Conservation (phyloP, 768 basidiomycete species). For the Pleurotus djamor region DNA sequence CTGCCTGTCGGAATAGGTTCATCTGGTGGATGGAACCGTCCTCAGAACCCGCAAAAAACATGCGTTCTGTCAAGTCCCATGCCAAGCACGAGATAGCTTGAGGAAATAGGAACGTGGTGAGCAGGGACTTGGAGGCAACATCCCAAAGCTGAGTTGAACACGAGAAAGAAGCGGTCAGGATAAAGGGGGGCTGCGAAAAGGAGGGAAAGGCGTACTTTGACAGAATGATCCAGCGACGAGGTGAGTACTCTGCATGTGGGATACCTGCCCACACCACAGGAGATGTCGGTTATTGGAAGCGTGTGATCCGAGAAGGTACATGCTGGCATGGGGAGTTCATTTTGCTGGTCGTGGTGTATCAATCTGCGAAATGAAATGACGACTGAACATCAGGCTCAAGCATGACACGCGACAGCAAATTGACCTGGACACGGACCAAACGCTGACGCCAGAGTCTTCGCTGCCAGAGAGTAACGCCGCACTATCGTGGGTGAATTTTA, state of each 20-base stretch:
- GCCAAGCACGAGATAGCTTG: constrained; percentile 66
- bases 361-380: constrained; percentile 45
- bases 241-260: constrained; percentile 78
- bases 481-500: constrained; percentile 84
- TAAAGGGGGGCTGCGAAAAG: not conserved
- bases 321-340: constrained; percentile 73
- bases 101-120: constrained; percentile 89
- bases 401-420: constrained; percentile 22
- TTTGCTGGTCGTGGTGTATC: constrained; percentile 71
- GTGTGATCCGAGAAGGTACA: constrained; percentile 90
- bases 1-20: constrained; percentile 69
- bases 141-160: constrained; percentile 68
- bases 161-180: constrained; percentile 9
- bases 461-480: constrained; percentile 81
- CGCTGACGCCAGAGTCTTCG: constrained; percentile 85
- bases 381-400: constrained; percentile 10
- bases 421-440: constrained; percentile 90
- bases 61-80: constrained; percentile 83
- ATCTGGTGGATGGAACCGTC: constrained; percentile 74
- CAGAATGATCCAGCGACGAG: constrained; percentile 84
- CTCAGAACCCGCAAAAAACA: constrained; percentile 86
- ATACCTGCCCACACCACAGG: constrained; percentile 77
- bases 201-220: constrained; percentile 59
- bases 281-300: constrained; percentile 80
- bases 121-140: constrained; percentile 64